Evolutionary conservation across 192 early-diverging fungal genomes (phyloP), one percentile per base, ranked within the genome.

Genomic region (Backusella westeae): DNA sequence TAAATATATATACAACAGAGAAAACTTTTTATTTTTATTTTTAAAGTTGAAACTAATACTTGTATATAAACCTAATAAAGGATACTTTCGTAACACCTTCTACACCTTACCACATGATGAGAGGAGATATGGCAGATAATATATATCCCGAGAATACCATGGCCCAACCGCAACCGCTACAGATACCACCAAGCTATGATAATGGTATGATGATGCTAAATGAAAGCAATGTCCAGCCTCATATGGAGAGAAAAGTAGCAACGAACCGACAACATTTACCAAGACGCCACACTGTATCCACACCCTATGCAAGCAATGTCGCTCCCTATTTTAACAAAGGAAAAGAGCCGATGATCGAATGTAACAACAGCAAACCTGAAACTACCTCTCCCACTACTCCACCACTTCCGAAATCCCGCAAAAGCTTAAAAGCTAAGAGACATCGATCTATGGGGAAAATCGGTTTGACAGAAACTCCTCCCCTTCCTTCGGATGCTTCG

Each of bases 251-350:
- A 65, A 74, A 41, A 21, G 53, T 49, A 19, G 4, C 26, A 29
- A 63, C 26, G 4, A 26, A 36, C 34, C 23, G 56, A 41, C 72
- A 56, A 4, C 72, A 56, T 19, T 65, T 78, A 49, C 77, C 77
- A 53, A 56, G 77, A 23, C 71, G 77, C 35, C 77, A 78, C 34
- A 78, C 77, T 29, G 77, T 78, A 38, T 72, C 77, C 65, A 78
- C 77, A 21, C 77, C 77, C 44, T 78, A 78, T 73, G 65, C 56
- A 52, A 41, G 53, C 12, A 71, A 42, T 39, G 15, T 21, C 7
- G 39, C 56, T 63, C 56, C 56, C 56, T 63, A 63, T 63, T 63
- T 23, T 26, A 71, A 71, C 26, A 71, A 77, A 42, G 67, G 68
- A 63, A 66, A 78, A 46, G 70, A 49, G 29, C 70, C 39, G 41